Percentiles rank a stretch among this genome's conserved stretches.
phyloP scores from a whole-genome alignment of 1,284 basidiomycete species.

The Austroboletus niveus region DNA sequence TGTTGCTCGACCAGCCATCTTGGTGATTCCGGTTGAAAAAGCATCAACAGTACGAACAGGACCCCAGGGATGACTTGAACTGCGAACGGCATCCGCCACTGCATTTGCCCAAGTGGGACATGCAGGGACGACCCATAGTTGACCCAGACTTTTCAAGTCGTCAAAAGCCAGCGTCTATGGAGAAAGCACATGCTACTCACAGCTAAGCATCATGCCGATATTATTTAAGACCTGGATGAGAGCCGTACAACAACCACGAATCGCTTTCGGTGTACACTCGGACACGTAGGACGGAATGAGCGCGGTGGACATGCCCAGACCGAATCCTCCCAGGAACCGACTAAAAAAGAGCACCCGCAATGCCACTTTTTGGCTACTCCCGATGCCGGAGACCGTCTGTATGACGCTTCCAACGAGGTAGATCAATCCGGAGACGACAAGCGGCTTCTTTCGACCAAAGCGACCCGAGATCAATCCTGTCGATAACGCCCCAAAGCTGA shows the following conservation, averaged over 20 bases:
- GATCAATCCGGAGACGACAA: slow-evolving; percentile 51
- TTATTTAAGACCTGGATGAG: slow-evolving; percentile 54
- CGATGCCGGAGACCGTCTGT: slow-evolving; percentile 47
- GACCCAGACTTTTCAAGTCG: slow-evolving; percentile 40
- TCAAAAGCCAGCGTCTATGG: slow-evolving; percentile 1
- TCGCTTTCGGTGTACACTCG: slow-evolving; percentile 54
- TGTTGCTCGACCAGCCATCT: slow-evolving; percentile 59
- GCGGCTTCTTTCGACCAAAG: slow-evolving; percentile 47
- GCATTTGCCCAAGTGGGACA: slow-evolving; percentile 36
- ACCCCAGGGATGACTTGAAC: slow-evolving; percentile 54
- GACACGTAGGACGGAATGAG: slow-evolving; percentile 58
- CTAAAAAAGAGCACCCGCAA: slow-evolving; percentile 48
- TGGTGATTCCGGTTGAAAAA: slow-evolving; percentile 57
- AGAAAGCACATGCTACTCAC: slow-evolving; percentile 31
- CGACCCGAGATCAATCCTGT: slow-evolving; percentile 41
- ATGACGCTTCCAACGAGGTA: slow-evolving; percentile 56
- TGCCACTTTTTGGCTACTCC: slow-evolving; percentile 37
- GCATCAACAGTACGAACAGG: slow-evolving; percentile 45
- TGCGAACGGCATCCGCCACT: slow-evolving; percentile 58
- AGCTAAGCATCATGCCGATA: slow-evolving; percentile 50
- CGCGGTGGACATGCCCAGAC: slow-evolving; percentile 52
- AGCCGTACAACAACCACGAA: slow-evolving; percentile 56
- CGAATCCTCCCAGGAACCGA: slow-evolving; percentile 47
- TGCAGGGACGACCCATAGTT: slow-evolving; percentile 43
- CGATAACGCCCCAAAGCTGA: slow-evolving; percentile 46